Evolutionary conservation across 2,329 filamentous ascomycete genomes (phyloP), one percentile per base, ranked within the genome.

Genomic region (Monosporascus sp.): DNA sequence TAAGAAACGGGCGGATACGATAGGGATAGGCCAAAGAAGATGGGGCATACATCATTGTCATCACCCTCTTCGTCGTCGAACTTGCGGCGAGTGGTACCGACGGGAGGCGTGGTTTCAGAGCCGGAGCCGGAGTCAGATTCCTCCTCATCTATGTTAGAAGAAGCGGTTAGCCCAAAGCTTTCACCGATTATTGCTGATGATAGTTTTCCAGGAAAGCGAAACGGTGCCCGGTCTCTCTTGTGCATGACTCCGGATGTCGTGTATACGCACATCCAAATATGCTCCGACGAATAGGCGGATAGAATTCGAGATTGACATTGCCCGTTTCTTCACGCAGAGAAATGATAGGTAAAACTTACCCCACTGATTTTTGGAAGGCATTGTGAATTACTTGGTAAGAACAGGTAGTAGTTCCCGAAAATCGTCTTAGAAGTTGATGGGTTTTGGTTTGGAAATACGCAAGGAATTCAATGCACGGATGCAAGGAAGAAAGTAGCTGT

Each of bases 21-120:
- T 46, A 20, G 6, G 35, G 18, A 22, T 27, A 15, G 15, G n/a
- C 14, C 39, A 22, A 25, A 11, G 14, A 15, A 14, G 38, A 37
- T 24, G 37, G 39, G 47, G 49, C 43, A 60, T 81, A 93, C 92
- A 73, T 95, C 90, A 63, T 78, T 79, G 60, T 88, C 85, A 37
- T 92, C 85, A 52, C 80, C 87, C 72, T 96, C 92, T 70, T 97
- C 93, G 63, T 97, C 93, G 63, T 94, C 91, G 67, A 96, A 96
- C 76, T 94, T 90, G 58, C 78, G 75, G 59, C 77, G 75, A 50
- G 66, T 63, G 53, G 68, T 68, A 39, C 65, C 69, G 47, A 69
- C 62, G 2, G 70, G 68, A 35, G 76, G 69, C 15, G 76, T 72
- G 27, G 68, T 58, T 24, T 68, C 64, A 53, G 65, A 60, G n/a